Evolutionary conservation across 2,329 filamentous ascomycete species (phyloP), one percentile per base, ranked within the genome.

Genomic region (Hysterium pulicare): DNA sequence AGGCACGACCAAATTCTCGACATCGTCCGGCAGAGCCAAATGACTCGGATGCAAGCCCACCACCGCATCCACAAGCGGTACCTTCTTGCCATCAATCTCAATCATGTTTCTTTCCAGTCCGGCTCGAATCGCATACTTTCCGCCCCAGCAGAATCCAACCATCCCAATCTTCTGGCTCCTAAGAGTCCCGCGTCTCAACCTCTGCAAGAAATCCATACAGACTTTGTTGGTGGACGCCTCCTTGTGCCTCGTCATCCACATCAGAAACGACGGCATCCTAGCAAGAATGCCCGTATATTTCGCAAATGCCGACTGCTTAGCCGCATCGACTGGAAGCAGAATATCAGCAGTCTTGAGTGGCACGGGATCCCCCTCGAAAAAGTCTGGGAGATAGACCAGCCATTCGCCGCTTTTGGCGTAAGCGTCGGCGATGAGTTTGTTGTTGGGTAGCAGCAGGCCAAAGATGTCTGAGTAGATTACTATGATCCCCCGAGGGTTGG

Each of bases 271-370:
- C 2, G 66, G 62, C 38, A 46, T 48, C 15, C 38, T 47, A 8
- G 66, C 64, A 16, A 71, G 59, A 11, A 71, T 38, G 7, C 69
- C 69, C 1, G 63, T 67, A 43, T 69, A 71, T 41, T 68, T 69
- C 7, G 49, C 43, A 3, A 69, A 48, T 0, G 52, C 58, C 10
- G 61, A 63, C 42, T 67, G 65, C 33, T 61, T 63, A 1, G 54
- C 42, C n/a, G 51, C 58, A 39, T 69, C 62, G 15, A 62, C 59
- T 1, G 67, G 68, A 33, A 69, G 56, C 6, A 67, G 41, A 16
- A 65, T 34, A 44, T 70, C 67, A 4, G 66, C 66, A 10, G 67
- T 22, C 36, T 51, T 58, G 46, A 65, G 55, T 20, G 40, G 31
- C 19, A 63, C 55, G 3, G 60, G 58, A 17, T 35, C 33, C 13